Conservation (phyloP, 1,139 yeast species). For the Scheffersomyces titani region DNA sequence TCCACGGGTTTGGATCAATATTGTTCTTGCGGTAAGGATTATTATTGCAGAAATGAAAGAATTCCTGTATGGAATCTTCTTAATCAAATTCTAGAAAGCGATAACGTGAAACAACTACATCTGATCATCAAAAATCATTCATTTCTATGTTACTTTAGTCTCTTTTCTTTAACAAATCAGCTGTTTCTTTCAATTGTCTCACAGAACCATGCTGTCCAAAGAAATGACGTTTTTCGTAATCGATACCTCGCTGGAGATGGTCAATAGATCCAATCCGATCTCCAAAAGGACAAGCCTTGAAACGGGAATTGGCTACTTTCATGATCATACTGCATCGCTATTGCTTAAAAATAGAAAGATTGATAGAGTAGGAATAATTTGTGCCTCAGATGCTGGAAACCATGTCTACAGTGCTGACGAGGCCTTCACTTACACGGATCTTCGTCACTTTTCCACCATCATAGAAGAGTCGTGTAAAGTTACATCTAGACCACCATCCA, state of each 20-base stretch:
- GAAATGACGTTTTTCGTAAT: slow-evolving; percentile 52
- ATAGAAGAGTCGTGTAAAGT: neutral
- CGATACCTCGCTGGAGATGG: slow-evolving; percentile 40
- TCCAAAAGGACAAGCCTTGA: neutral
- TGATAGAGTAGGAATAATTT: slow-evolving; percentile 52
- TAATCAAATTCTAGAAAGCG: no score
- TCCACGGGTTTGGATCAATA: no score
- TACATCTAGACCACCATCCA: neutral
- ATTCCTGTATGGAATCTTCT: no score
- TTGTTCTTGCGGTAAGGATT: no score
- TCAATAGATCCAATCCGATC: slow-evolving; percentile 34
- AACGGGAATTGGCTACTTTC: slow-evolving; percentile 33
- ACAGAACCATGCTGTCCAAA: slow-evolving; percentile 10
- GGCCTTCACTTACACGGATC: slow-evolving; percentile 18
- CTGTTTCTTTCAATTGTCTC: neutral
- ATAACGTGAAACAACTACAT: no score
- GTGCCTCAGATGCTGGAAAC: slow-evolving; percentile 22
- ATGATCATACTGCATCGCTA: slow-evolving; percentile 44
- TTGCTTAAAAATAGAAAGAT: slow-evolving; percentile 55
- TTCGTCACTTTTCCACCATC: slow-evolving; percentile 11
- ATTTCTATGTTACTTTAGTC: no score
- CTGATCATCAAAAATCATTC: no score
- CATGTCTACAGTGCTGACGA: slow-evolving; percentile 26
- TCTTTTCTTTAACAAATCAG: no score
- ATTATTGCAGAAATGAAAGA: no score